Percentiles rank a stretch among this genome's conserved stretches.
Evolutionary conservation across 371 early-diverging fungal species (phyloP).

Genomic region (Enterocytospora artemiae): DNA sequence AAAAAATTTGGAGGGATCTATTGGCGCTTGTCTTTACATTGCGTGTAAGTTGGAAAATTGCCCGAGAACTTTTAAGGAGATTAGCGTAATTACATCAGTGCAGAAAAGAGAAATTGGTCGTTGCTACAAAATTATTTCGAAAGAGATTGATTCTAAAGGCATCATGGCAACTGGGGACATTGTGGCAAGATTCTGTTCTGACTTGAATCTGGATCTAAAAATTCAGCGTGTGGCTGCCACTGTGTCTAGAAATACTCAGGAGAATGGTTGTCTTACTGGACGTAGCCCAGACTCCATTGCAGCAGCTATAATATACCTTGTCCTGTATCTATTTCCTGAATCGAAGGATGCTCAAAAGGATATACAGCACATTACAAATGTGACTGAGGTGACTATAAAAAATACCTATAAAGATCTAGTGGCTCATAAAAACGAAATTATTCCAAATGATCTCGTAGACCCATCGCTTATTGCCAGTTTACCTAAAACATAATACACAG

Average conservation of each 20-base stretch:
- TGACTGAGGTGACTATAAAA: slow-evolving; percentile 59
- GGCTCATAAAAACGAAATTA: slow-evolving; percentile 50
- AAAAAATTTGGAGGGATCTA: slow-evolving; percentile 75
- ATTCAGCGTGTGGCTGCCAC: slow-evolving; percentile 52
- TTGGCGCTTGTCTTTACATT: slow-evolving; percentile 88
- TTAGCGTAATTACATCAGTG: slow-evolving; percentile 79
- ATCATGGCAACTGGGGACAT: slow-evolving; percentile 60
- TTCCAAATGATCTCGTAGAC: slow-evolving; percentile 50
- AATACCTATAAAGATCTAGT: slow-evolving; percentile 59
- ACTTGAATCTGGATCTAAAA: slow-evolving; percentile 55
- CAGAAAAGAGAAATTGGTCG: slow-evolving; percentile 58
- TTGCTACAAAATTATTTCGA: slow-evolving; percentile 57
- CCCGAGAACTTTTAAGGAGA: slow-evolving; percentile 89
- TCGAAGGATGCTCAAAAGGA: slow-evolving; percentile 53
- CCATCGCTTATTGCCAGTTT: slow-evolving; percentile 12
- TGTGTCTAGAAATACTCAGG: slow-evolving; percentile 48
- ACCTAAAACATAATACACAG: background rate
- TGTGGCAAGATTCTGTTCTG: slow-evolving; percentile 58
- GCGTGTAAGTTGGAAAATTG: slow-evolving; percentile 82
- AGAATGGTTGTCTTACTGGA: slow-evolving; percentile 55
- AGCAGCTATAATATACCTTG: slow-evolving; percentile 59
- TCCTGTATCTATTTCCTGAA: slow-evolving; percentile 54
- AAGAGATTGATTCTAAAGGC: slow-evolving; percentile 54
- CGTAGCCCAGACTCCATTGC: slow-evolving; percentile 59
- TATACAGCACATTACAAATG: slow-evolving; percentile 56